Percentiles rank a stretch among this genome's conserved stretches.
Evolutionary conservation across 352 stramenopile genomes (phyloP).

Genomic region (Sclerospora graminicola): DNA sequence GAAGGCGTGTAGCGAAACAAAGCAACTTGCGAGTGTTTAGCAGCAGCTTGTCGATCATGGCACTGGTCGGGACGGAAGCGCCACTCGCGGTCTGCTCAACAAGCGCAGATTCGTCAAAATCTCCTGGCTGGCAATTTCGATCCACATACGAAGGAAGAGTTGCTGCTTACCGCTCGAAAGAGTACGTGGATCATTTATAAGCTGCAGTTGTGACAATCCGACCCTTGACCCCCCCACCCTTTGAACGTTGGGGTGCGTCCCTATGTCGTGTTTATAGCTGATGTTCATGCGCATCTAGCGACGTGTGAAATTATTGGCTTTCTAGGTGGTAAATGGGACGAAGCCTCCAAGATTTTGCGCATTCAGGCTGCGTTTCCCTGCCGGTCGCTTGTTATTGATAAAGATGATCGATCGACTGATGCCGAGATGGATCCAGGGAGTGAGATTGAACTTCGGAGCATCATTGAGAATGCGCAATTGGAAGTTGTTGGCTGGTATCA

Average conservation of each 20-base stretch:
- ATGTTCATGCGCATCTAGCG: too few relatives aligned
- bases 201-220: conserved; percentile 29
- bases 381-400: conserved; percentile 81
- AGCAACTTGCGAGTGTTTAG: too few relatives aligned
- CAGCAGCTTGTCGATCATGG: too few relatives aligned
- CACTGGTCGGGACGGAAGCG: conserved; percentile 53
- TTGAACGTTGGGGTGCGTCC: conserved; percentile 90
- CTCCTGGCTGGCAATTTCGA: conserved; percentile 61
- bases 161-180: too few relatives aligned
- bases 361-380: too few relatives aligned
- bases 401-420: conserved; percentile 87
- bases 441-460: conserved; percentile 87
- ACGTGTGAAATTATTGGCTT: too few relatives aligned
- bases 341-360: too few relatives aligned
- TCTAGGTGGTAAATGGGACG: too few relatives aligned
- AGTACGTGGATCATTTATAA: too few relatives aligned
- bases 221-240: conserved; percentile 68
- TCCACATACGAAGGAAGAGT: conserved; percentile 70
- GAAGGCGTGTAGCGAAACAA: too few relatives aligned
- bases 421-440: conserved; percentile 92
- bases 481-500: conserved; percentile 94
- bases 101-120: too few relatives aligned
- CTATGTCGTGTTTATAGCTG: too few relatives aligned
- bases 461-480: conserved; percentile 69
- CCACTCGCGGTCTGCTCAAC: conserved; percentile 55